Percentiles rank a stretch among this genome's conserved stretches.
Evolutionary conservation across 2,329 filamentous ascomycete species (phyloP).

Genomic region (Rugonectria rugulosa): DNA sequence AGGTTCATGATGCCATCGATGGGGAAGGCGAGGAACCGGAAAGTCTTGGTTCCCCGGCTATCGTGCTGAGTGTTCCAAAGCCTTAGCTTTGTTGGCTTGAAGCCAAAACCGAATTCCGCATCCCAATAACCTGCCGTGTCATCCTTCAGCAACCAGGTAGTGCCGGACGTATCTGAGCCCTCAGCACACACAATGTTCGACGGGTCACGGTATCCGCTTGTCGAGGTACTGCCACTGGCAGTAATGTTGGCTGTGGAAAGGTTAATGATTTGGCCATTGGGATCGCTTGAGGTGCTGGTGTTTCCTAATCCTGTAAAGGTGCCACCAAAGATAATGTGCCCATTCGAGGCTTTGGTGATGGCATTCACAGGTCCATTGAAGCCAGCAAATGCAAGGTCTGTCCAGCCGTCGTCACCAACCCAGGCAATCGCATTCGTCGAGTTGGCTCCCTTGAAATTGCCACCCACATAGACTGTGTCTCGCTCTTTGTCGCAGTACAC

Average conservation of each 20-base stretch:
- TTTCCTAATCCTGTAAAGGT: conserved; percentile 90
- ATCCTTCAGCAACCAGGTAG: conserved; percentile 81
- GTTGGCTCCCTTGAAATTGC: conserved; percentile 79
- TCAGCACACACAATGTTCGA: conserved; percentile 81
- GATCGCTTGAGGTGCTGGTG: conserved; percentile 69
- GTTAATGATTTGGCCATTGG: conserved; percentile 83
- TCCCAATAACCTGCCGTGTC: conserved; percentile 81
- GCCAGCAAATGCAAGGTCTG: conserved; percentile 85
- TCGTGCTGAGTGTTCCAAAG: conserved; percentile 87
- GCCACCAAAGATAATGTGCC: conserved; percentile 91
- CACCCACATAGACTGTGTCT: conserved; percentile 89
- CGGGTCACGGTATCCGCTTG: conserved; percentile 75
- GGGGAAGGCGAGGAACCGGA: conserved; percentile 84
- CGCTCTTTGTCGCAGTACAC: conserved; percentile 81
- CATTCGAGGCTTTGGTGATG: conserved; percentile 80
- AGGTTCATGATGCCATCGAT: conserved; percentile 95
- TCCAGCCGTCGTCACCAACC: conserved; percentile 73
- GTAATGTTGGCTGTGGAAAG: conserved; percentile 79
- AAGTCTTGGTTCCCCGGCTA: conserved; percentile 87
- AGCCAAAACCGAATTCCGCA: conserved; percentile 83
- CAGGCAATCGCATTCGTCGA: conserved; percentile 92
- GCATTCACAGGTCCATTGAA: conserved; percentile 93
- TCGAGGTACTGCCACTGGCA: conserved; percentile 67
- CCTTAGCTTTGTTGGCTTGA: conserved; percentile 84
- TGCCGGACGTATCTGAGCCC: conserved; percentile 72